Percentiles rank a stretch among this genome's conserved stretches.
Evolutionary conservation across 306 rosid species (phyloP).

Genomic region (Dalbergia oliveri): DNA sequence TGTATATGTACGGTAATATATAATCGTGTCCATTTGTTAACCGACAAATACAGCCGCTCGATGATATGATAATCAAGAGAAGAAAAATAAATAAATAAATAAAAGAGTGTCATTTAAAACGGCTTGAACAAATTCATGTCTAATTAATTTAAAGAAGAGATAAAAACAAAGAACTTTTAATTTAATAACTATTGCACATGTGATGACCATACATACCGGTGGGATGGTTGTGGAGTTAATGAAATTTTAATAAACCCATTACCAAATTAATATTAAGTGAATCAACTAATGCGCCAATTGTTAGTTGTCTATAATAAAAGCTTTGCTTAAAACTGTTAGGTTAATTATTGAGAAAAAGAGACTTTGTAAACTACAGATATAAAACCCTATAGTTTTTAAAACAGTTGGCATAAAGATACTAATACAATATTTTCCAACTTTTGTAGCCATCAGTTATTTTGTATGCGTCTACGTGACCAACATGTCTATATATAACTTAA

Average conservation of each 20-base stretch:
- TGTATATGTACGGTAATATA: slow-evolving; percentile 15
- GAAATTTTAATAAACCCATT: slow-evolving; percentile 37
- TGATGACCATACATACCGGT: slow-evolving; percentile 46
- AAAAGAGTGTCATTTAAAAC: slow-evolving; percentile 30
- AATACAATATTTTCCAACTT: slow-evolving; percentile 33
- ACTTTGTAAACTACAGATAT: slow-evolving; percentile 1
- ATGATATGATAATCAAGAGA: slow-evolving; percentile 27
- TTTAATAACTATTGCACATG: slow-evolving; percentile 21
- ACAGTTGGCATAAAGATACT: slow-evolving; percentile 20
- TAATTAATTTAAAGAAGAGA: slow-evolving; percentile 1
- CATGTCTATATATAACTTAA: not conserved
- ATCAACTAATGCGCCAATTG: slow-evolving; percentile 42
- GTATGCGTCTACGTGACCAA: slow-evolving; percentile 48
- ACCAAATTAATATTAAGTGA: slow-evolving; percentile 27
- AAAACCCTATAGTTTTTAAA: slow-evolving; percentile 13
- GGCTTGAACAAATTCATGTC: not conserved
- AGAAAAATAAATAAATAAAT: no score
- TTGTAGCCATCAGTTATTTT: slow-evolving; percentile 12
- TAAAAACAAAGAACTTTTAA: not conserved
- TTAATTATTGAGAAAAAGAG: slow-evolving; percentile 33
- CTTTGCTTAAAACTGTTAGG: slow-evolving; percentile 29
- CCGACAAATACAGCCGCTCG: slow-evolving; percentile 38
- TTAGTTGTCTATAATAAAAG: slow-evolving; percentile 48
- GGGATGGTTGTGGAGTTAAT: slow-evolving; percentile 48
- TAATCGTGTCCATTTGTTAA: slow-evolving; percentile 1